Evolutionary conservation across 257 asterid genomes (phyloP).

Genomic region (Capsicum rhomboideum): DNA sequence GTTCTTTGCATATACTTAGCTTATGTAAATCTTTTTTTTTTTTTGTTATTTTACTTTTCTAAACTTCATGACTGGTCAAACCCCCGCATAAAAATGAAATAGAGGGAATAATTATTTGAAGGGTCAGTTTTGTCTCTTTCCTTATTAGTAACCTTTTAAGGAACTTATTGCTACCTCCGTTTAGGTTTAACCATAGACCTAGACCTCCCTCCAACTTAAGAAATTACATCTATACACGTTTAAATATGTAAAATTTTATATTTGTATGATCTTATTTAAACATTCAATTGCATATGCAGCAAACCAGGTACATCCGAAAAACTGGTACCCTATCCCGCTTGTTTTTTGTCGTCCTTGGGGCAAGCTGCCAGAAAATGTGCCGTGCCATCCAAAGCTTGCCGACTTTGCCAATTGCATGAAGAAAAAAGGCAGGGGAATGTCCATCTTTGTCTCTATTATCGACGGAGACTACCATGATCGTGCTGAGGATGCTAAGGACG

Average conservation of each 20-base stretch:
- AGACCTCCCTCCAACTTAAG: not conserved
- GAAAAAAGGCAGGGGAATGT: slow-evolving; percentile 98
- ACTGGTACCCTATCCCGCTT: slow-evolving; percentile 99
- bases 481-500: slow-evolving; percentile 90
- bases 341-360: slow-evolving; percentile 99
- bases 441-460: slow-evolving; percentile 83
- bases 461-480: slow-evolving; percentile 93
- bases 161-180: not conserved
- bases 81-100: not conserved
- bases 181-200: not conserved
- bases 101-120: not conserved
- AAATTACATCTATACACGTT: not conserved
- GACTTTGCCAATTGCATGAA: slow-evolving; percentile 96
- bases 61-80: not conserved
- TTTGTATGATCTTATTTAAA: not conserved
- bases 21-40: not conserved
- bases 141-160: not conserved
- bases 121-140: not conserved
- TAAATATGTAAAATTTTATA: not conserved
- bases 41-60: too few species aligned
- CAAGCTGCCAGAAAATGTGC: slow-evolving; percentile 89
- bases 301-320: slow-evolving; percentile 90
- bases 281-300: slow-evolving; percentile 46
- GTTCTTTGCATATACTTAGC: not conserved
- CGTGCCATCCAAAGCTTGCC: slow-evolving; percentile 98